These are phyloP conservation scores for Linum trigynum DNA, from an alignment of 345 rosid species.

Conservation along the genomic window DNA sequence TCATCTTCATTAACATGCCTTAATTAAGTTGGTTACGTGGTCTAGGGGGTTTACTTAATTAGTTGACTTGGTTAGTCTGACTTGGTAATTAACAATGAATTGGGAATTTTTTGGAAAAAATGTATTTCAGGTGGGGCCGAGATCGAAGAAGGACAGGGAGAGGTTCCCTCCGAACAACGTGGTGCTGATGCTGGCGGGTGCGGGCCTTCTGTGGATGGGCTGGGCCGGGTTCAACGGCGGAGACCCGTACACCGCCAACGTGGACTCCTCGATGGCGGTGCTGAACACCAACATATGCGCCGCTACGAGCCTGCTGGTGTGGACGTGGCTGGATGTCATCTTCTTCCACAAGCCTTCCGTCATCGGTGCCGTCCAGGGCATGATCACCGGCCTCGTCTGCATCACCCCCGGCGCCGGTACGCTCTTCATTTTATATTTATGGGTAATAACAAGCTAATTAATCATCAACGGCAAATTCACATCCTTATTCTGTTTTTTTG, in stretches of 20 bases:
- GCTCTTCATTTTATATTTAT: background rate
- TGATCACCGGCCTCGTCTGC: constrained; percentile 48
- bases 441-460: background rate
- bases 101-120: background rate
- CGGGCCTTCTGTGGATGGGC: constrained; percentile 47
- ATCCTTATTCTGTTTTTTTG: background rate
- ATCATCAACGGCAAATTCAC: background rate
- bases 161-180: constrained; percentile 28
- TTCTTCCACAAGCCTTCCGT: constrained; percentile 46
- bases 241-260: constrained; percentile 38
- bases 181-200: constrained; percentile 33
- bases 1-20: too few relatives aligned
- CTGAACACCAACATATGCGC: constrained; percentile 47
- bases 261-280: constrained; percentile 41
- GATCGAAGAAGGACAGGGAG: constrained; percentile 27
- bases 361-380: constrained; percentile 48
- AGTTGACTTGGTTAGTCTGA: too few relatives aligned
- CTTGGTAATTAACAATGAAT: background rate
- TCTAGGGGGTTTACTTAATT: too few relatives aligned
- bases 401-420: constrained; percentile 51
- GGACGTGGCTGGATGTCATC: constrained; percentile 52
- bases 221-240: constrained; percentile 55
- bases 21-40: too few relatives aligned
- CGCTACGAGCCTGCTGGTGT: constrained; percentile 42
- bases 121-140: constrained; percentile 37